Base-by-base conservation (phyloP, 2,329 filamentous ascomycete species). In the Aspergillus neotritici region DNA sequence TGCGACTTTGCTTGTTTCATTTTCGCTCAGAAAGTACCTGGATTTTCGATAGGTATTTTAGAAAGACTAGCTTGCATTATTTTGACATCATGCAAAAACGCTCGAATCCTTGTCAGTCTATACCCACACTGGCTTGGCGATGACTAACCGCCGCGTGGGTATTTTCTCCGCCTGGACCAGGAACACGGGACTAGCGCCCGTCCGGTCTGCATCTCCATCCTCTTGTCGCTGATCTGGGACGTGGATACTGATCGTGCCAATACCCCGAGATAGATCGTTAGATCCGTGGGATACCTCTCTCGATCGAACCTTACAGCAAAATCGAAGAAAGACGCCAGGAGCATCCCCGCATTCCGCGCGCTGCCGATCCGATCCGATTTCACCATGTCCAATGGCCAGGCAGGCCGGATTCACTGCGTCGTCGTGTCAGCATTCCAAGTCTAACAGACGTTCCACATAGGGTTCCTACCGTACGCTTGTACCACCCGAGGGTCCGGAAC, bases 311-410 rank as follows among this genome's bases (percentile, higher is more conserved):
- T 8, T 25, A 25, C 21, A 9, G 21, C 21, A 3, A 25, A 25
- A 2, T 32, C 15, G 25, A 29, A 12, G 29, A 34, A 11, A n/a
- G 12, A 15, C n/a, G n/a, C 9, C 32, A 16, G 17, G 34, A 37
- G 10, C 34, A 3, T 12, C 28, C 5, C n/a, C 25, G 11, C 28
- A 25, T 25, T 9, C 21, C 7, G 21, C 21, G 13, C 17, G 31
- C 16, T 15, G 36, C 15, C 32, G 15, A 25, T 16, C 37, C 17
- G 15, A 25, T 16, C 37, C 17, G 13, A 37, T 16, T 31, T 41
- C 43, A 50, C 29, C 34, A 50, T 47, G 49, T 41, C 42, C 42
- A 38, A 35, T 40, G 36, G 41, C 40, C 41, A 40, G 45, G 41
- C 43, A 36, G 49, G 25, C 21, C 39, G 39, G 29, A 46, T 37